A percentile compares a stretch with the other conserved stretches of the same genome.
phyloP scores from a whole-genome alignment of 2,329 filamentous ascomycete genomes.

The Westerdykella aurantiaca region DNA sequence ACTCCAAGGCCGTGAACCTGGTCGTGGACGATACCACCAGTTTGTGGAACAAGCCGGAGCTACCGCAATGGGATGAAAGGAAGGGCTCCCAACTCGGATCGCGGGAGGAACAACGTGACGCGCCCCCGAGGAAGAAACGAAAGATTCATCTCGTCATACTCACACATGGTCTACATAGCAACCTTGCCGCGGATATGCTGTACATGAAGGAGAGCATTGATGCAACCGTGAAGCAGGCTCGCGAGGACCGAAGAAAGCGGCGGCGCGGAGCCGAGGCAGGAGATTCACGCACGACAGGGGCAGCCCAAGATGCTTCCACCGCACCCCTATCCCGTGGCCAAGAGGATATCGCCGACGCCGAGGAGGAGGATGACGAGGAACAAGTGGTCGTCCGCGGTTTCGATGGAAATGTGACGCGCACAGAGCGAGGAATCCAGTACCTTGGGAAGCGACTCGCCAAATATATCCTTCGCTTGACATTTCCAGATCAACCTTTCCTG shows the following conservation, averaged over 20 bases:
- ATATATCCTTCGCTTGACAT: conserved; percentile 83
- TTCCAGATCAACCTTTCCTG: conserved; percentile 85
- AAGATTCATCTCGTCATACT: conserved; percentile 86
- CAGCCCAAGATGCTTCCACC: conserved; percentile 30
- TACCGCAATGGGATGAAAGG: conserved; percentile 58
- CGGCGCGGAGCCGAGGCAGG: conserved; percentile 31
- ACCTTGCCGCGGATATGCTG: conserved; percentile 92
- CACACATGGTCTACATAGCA: conserved; percentile 93
- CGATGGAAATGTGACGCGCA: conserved; percentile 81
- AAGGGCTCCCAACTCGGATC: conserved; percentile 18
- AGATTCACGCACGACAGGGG: conserved; percentile 1
- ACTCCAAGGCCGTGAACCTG: conserved; percentile 71
- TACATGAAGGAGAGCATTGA: conserved; percentile 98
- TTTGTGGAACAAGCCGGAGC: conserved; percentile 84
- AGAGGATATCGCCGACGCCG: conserved; percentile 41
- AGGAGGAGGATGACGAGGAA: conserved; percentile 65
- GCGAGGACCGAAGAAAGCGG: conserved; percentile 60
- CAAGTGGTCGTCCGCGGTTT: conserved; percentile 87
- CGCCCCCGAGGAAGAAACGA: conserved; percentile 53
- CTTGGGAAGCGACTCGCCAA: conserved; percentile 90
- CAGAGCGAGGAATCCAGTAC: conserved; percentile 94
- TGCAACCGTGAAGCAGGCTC: conserved; percentile 67
- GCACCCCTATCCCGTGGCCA: conserved; percentile 48
- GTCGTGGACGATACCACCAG: conserved; percentile 82
- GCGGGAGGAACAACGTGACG: conserved; percentile 18